These are phyloP conservation scores for Striga asiatica DNA, from an alignment of 257 asterid genomes.

Conservation along the genomic window DNA sequence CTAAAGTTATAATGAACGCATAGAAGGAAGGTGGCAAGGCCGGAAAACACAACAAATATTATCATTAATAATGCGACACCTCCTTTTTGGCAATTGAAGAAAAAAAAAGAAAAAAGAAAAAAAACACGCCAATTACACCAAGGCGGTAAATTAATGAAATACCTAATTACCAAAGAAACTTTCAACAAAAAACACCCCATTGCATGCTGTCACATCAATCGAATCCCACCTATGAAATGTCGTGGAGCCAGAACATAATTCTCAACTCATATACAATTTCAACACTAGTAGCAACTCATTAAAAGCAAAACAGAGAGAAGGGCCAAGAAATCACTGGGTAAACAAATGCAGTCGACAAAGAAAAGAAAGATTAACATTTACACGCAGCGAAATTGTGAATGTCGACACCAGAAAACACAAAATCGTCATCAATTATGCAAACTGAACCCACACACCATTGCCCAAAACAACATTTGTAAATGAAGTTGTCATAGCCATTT, in stretches of 20 bases:
- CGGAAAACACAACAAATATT: background rate
- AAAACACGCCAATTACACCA: conserved; percentile 9
- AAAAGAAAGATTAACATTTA: background rate
- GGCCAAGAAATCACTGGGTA: background rate
- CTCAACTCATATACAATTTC: background rate
- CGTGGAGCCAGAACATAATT: background rate
- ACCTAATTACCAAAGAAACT: background rate
- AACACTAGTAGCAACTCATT: background rate
- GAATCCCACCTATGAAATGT: background rate
- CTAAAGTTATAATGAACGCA: background rate
- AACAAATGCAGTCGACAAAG: background rate
- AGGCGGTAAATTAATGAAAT: conserved; percentile 8
- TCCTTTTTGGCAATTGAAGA: conserved; percentile 14
- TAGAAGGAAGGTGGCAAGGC: background rate
- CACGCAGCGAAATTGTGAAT: background rate
- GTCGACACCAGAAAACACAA: background rate
- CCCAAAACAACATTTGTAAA: background rate
- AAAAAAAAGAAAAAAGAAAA: background rate
- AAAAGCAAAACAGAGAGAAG: background rate
- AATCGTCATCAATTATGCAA: background rate
- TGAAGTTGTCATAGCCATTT: background rate
- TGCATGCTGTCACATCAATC: background rate
- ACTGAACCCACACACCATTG: background rate
- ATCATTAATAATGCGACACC: background rate
- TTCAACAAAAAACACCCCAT: background rate